Conservation (phyloP, 208 protist genomes). For the Wallacemonas sp. region DNA sequence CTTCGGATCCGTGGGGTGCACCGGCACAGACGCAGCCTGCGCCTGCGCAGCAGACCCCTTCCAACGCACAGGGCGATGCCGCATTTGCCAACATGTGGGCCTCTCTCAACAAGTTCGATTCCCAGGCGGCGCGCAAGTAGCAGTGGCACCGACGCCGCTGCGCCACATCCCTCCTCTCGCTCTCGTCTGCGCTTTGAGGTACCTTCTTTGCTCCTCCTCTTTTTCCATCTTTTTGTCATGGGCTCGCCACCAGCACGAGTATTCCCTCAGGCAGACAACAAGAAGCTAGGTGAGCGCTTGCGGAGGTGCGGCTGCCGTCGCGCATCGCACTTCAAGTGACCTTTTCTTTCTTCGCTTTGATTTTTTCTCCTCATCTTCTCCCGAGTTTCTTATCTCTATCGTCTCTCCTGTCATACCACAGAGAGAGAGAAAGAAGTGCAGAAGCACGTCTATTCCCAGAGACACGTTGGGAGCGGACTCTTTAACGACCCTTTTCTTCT, state of each 20-base stretch:
- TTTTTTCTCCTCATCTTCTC: constrained; percentile 4
- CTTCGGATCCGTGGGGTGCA: constrained; percentile 1
- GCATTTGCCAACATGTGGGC: constrained; percentile 39
- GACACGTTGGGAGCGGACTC: no score
- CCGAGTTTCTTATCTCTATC: neutral
- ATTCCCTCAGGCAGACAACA: no score
- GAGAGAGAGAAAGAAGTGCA: neutral
- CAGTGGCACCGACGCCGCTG: no score
- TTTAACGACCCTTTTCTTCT: no score
- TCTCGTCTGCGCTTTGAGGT: no score
- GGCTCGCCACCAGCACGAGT: no score
- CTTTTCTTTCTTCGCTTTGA: constrained; percentile 11
- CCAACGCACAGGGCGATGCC: constrained; percentile 5
- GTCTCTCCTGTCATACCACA: no score
- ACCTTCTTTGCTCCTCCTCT: no score
- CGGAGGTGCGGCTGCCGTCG: neutral
- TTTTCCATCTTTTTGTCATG: no score
- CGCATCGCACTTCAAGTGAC: no score
- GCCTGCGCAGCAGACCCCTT: constrained; percentile 6
- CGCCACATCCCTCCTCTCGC: no score
- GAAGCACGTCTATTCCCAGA: neutral
- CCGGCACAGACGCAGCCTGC: constrained; percentile 10
- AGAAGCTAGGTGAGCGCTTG: no score
- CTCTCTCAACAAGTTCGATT: constrained; percentile 29
- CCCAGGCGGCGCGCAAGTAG: constrained; percentile 26